A percentile compares a stretch with the other conserved stretches of the same genome.
phyloP scores from a whole-genome alignment of 2,329 filamentous ascomycete genomes.

The Monosporascus ibericus region DNA sequence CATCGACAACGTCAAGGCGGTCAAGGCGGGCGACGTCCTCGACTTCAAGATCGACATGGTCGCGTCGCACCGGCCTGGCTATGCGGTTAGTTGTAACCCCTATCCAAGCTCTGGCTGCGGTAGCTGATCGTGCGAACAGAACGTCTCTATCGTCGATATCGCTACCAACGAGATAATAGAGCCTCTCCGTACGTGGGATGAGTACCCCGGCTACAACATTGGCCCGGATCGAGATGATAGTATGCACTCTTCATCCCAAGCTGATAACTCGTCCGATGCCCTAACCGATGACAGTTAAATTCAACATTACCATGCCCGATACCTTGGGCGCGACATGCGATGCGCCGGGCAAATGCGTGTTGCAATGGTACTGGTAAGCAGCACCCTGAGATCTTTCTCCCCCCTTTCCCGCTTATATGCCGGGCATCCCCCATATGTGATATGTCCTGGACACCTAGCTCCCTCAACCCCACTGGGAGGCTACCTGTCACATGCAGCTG shows the following conservation, averaged over 20 bases:
- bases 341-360: conserved; percentile 36
- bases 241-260: conserved; percentile 31
- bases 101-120: fast-evolving
- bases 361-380: conserved; percentile 55
- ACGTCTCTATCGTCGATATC: conserved; percentile 43
- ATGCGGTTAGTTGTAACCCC: conserved; percentile 14
- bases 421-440: neutral
- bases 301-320: conserved; percentile 48
- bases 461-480: neutral
- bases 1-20: conserved; percentile 17
- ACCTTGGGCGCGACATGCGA: conserved; percentile 40
- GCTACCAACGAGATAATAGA: conserved; percentile 39
- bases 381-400: neutral
- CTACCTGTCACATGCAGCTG: neutral
- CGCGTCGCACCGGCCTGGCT: conserved; percentile 30
- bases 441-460: neutral
- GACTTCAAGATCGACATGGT: conserved; percentile 32
- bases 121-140: conserved; percentile 21
- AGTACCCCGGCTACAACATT: conserved; percentile 16
- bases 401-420: neutral
- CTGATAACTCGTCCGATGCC: conserved; percentile 17
- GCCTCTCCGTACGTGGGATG: conserved; percentile 39
- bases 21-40: conserved; percentile 28
- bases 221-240: conserved; percentile 19
- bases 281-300: conserved; percentile 31